Evolutionary conservation across 169 alveolate genomes (phyloP).

Genomic region (Theileria sp.): DNA sequence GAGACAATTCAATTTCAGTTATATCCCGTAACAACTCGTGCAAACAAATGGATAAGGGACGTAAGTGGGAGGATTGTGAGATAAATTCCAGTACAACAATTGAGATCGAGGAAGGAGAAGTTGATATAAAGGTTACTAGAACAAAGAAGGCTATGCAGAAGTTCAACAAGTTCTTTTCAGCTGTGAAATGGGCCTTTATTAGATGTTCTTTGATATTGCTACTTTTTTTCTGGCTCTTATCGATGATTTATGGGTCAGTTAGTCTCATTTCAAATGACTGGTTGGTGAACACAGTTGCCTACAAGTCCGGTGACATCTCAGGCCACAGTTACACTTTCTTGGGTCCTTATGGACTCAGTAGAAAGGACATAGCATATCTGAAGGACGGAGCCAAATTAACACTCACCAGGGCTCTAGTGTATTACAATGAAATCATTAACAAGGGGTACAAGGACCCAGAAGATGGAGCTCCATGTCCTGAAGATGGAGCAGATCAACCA

Average conservation of each 20-base stretch:
- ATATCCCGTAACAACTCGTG: neutral
- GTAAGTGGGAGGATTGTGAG: neutral
- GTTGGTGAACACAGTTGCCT: slow-evolving; percentile 11
- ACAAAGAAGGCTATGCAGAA: slow-evolving; percentile 1
- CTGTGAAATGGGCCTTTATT: neutral
- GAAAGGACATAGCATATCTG: slow-evolving; percentile 27
- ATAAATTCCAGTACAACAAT: neutral
- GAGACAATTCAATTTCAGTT: neutral
- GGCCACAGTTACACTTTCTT: slow-evolving; percentile 24
- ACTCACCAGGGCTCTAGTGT: slow-evolving; percentile 16
- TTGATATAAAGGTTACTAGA: neutral
- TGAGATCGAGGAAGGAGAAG: slow-evolving; percentile 5
- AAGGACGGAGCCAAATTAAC: slow-evolving; percentile 31
- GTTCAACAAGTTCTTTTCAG: slow-evolving; percentile 9
- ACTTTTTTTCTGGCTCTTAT: slow-evolving; percentile 1
- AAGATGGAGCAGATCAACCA: neutral
- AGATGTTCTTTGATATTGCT: neutral
- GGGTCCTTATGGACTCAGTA: slow-evolving; percentile 16
- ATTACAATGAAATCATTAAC: neutral
- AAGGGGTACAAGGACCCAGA: neutral
- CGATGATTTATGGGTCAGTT: slow-evolving; percentile 11
- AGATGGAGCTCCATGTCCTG: neutral
- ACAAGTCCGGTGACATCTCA: slow-evolving; percentile 9
- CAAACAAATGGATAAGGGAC: neutral
- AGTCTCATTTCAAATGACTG: slow-evolving; percentile 9